Percentiles rank a stretch among this genome's conserved stretches.
phyloP scores from a whole-genome alignment of 2,329 filamentous ascomycete genomes.

The Hypoxylon sp. region DNA sequence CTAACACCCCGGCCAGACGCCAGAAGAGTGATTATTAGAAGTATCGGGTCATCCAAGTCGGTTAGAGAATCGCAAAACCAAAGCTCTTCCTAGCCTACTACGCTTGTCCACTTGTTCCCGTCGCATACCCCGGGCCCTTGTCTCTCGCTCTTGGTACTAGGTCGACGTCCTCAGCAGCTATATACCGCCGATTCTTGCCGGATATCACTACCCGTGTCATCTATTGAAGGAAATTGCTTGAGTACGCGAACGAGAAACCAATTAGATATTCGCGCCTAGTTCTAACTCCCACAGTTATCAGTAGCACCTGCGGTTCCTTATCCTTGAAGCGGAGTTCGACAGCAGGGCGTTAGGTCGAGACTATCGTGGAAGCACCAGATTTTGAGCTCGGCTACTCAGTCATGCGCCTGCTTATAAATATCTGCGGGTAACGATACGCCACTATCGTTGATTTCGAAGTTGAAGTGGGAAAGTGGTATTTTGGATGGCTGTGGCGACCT shows the following conservation, averaged over 20 bases:
- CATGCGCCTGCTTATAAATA: conserved; percentile 34
- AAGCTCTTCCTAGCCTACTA: conserved; percentile 10
- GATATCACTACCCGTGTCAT: conserved; percentile 5
- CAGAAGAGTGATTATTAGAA: conserved; percentile 25
- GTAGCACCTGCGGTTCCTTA: conserved; percentile 6
- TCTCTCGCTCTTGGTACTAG: conserved; percentile 17
- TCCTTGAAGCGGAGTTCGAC: conserved; percentile 22
- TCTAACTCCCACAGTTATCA: conserved; percentile 20
- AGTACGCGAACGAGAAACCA: conserved; percentile 26
- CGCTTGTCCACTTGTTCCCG: conserved; percentile 15
- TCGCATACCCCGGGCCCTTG: conserved; percentile 10
- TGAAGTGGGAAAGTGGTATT: conserved; percentile 27
- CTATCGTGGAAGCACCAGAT: conserved; percentile 6
- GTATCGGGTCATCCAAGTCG: conserved; percentile 27
- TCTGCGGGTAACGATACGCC: conserved; percentile 35
- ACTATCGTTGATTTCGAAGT: conserved; percentile 21
- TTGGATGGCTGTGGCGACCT: conserved; percentile 29
- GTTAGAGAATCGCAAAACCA: conserved; percentile 26
- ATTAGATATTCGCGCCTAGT: conserved; percentile 20
- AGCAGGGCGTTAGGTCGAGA: conserved; percentile 22
- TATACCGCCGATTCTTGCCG: conserved; percentile 25
- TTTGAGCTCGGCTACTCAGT: conserved; percentile 20
- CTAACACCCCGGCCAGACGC: conserved; percentile 27
- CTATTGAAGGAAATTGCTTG: conserved; percentile 13
- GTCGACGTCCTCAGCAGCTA: conserved; percentile 11